Conservation (phyloP, 2,329 filamentous ascomycete species). For the Tolypocladium ovalisporum region DNA sequence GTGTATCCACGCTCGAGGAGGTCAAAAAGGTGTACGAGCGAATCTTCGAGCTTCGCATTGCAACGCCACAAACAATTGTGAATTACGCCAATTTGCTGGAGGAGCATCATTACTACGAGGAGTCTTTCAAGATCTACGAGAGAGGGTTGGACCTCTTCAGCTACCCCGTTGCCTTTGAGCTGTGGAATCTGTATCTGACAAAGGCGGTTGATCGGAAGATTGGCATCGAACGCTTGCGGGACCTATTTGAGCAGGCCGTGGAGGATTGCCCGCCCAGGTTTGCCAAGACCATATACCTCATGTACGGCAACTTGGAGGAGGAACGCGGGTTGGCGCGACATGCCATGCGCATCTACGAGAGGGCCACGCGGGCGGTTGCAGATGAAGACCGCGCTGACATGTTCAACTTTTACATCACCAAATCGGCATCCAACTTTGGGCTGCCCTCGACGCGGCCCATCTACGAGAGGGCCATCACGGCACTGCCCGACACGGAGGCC, state of each 20-base stretch:
- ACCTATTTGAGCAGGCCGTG: conserved; percentile 93
- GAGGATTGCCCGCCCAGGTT: conserved; percentile 93
- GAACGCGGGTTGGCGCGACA: conserved; percentile 88
- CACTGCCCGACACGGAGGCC: conserved; percentile 85
- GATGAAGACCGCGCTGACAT: conserved; percentile 93
- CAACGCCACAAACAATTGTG: conserved; percentile 94
- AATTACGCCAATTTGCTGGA: conserved; percentile 96
- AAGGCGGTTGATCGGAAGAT: conserved; percentile 97
- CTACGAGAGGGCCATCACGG: conserved; percentile 89
- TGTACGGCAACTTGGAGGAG: conserved; percentile 97
- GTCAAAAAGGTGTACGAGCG: conserved; percentile 91
- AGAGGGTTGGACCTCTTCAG: conserved; percentile 95
- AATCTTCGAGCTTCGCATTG: conserved; percentile 96
- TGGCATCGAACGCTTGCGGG: conserved; percentile 83
- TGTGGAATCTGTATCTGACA: conserved; percentile 96
- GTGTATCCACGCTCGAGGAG: conserved; percentile 81
- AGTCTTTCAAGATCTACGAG: conserved; percentile 97
- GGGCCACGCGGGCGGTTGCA: conserved; percentile 84
- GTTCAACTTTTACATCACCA: conserved; percentile 99
- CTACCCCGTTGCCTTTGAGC: conserved; percentile 94
- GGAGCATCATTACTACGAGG: conserved; percentile 90
- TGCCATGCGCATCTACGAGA: conserved; percentile 98
- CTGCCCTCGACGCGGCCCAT: conserved; percentile 89
- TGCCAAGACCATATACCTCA: conserved; percentile 89
- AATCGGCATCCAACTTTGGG: conserved; percentile 95